Base-by-base conservation (phyloP, 345 rosid species). In the Viola odorata region DNA sequence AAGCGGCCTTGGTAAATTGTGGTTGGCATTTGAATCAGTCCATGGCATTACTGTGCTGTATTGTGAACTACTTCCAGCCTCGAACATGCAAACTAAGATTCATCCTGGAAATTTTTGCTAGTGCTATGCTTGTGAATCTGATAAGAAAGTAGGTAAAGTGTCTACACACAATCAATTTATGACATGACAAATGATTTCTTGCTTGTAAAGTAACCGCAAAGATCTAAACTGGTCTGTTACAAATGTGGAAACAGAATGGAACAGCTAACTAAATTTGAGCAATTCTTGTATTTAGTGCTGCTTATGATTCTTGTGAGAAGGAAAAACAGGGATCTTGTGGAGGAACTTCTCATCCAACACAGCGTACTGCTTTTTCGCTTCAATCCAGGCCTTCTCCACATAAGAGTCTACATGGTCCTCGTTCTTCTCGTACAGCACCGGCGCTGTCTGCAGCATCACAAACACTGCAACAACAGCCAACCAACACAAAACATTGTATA, bases 351-450 rank as follows among this genome's bases (percentile, higher is more conserved):
- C 74, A 51, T 79, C 80, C 66, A 79, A n/a, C 6, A 64, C 71
- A 4, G 73, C 74, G 41, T 63, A 75, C 41, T 73, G 78, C 66
- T 76, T 73, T 68, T 67, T 79, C 4, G 70, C 6, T 58, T 76
- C 76, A 37, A 50, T 23, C 63, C 70, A 65, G 23, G 66, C 75
- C 66, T 76, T 75, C 57, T 66, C 78, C 37, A 74, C 83, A 61
- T 57, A 73, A 37, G 45, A 55, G 57, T 79, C 83, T 8, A 71
- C 83, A 2, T 9, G 53, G 13, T 79, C 80, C 64, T 79, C 78
- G 53, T 79, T 57, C 64, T 39, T 79, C 65, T 73, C 83, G 54
- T 73, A 79, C 44, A 75, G 70, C 63, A 57, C 37, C 41, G 76
- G 80, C 66, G 68, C 45, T n/a, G 78, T 75, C 55, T 69, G 41